Evolutionary conservation across 2,329 filamentous ascomycete genomes (phyloP), one percentile per base, ranked within the genome.

Genomic region (Diaporthe vexans): DNA sequence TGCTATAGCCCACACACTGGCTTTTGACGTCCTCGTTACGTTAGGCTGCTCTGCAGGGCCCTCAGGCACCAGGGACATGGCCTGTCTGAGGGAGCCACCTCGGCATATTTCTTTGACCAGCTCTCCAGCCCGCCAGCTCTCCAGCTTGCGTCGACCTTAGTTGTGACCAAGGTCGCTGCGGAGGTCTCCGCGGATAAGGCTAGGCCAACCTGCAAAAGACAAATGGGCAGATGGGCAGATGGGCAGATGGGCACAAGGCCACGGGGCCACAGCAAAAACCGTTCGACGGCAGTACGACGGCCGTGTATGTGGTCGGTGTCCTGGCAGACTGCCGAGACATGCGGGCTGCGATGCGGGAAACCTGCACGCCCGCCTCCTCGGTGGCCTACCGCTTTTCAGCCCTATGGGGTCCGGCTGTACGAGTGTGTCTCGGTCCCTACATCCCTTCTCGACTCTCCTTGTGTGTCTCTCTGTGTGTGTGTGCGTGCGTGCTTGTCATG

Each of bases 351-450:
- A 67, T 57, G 63, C 57, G 58, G 67, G 57, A 69, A 13, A 68
- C 43, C 59, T 71, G 74, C 74, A 73, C 43, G 67, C 46, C 61
- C 26, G 29, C 71, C 57, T 51, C 9, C 56, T 58, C 48, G 17
- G 72, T 63, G 51, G 33, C 37, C 73, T 73, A 51, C 73, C 57
- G 24, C 54, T 51, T 51, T 43, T 75, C 74, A 75, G 74, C 74
- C 74, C 74, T 75, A 75, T 48, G 74, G 71, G 72, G 72, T 40
- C 63, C 63, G 46, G 63, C 63, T 73, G 65, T 69, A 43, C 43
- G 46, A 63, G 57, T 51, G 13, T 54, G 19, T n/a, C 29, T 29
- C 29, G 24, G 29, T 7, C n/a, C 33, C 35, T 33, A 17, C 13
- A 54, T 56, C 37, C 61, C 46, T 35, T 21, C 13, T 24, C 3